Base-by-base conservation (phyloP, 148 eudicot species). In the Hydrangea macrophylla region DNA sequence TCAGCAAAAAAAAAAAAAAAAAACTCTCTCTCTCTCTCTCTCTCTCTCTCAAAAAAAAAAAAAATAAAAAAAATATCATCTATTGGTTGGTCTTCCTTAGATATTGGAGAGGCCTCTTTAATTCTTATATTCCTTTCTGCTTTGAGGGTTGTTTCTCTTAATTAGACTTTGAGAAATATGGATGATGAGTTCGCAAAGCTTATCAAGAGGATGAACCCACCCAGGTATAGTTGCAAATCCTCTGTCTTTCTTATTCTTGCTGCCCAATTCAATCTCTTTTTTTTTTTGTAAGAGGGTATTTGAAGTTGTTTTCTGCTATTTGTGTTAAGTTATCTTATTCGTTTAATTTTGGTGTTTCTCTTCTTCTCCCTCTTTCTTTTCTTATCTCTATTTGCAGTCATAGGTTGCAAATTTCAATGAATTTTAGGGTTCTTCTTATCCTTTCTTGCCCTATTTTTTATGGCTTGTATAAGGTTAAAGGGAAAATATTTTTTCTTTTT, bases 201-300 rank as follows among this genome's bases (percentile, higher is more conserved):
- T 45, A 82, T 92, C 70, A 83, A 92, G 77, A 82, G 97, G 75
- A 84, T 92, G 76, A 87, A 92, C 68, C 97, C 96, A 33, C 97
- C 96, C 53, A 89, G 97, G 96, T 89, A 82, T 7, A 30, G 36
- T 12, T 48, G 51, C 51, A 44, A 13, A 48, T 23, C 24, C 27
- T 13, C 13, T n/a, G 10, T 35, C 6, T 0, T 18, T 54, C 5
- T 30, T 51, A n/a, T n/a, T 17, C 17, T 6, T 12, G 25, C 0
- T 20, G 24, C 1, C 26, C n/a, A 0, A 7, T 28, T 65, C 27
- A 1, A 5, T 25, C 6, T 59, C 33, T 59, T 12, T 0, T 5
- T 11, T 42, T 2, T 42, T 7, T 42, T 3, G 48, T 11, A 42
- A 42, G 12, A 9, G 48, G 48, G 48, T 45, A 15, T 48, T 48